Base-by-base conservation (phyloP, 805 yeast species). In the Vanderwaltozyma tropicalis region DNA sequence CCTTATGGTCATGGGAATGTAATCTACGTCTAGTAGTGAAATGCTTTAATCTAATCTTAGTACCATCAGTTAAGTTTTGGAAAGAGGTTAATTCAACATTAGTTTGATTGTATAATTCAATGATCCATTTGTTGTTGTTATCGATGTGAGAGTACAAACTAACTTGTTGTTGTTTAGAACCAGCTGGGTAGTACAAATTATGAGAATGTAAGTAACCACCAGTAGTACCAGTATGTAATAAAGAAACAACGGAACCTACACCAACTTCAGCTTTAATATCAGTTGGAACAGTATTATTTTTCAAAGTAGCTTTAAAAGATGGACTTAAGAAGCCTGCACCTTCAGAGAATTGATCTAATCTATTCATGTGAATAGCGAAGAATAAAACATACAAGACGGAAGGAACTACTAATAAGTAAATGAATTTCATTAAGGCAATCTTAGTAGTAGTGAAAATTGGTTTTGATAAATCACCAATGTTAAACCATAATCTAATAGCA, bases 161-260 rank as follows among this genome's bases (percentile, higher is more conserved):
- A 46, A 83, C 62, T 61, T 83, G 94, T 61, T 83, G 94, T 61
- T 83, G 94, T 52, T 80, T 73, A 7, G 94, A 83, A 42, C 94
- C 94, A 34, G 82, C 73, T 52, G 78, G 83, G 50, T 79, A 81
- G 48, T 66, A 62, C 50, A 74, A 78, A 40, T 69, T 67, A 59
- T 83, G 94, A n/a, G 89, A 80, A 58, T 83, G 94, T 49, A 83
- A 67, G 59, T 83, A 83, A 35, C 92, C 92, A 47, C 88, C 92
- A 48, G 69, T 71, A 27, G 89, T 79, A 44, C 73, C 74, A 24
- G 73, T 44, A 53, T 83, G 94, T 54, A 80, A 80, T 28, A 83
- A 47, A 27, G 86, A 68, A 21, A 83, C 70, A 8, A 62, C 57
- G 4, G 89, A 81, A 26, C 82, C 80, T 43, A 77, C 74, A 46